Base-by-base conservation (phyloP, 257 asterid genomes). In the Scutellaria minor region DNA sequence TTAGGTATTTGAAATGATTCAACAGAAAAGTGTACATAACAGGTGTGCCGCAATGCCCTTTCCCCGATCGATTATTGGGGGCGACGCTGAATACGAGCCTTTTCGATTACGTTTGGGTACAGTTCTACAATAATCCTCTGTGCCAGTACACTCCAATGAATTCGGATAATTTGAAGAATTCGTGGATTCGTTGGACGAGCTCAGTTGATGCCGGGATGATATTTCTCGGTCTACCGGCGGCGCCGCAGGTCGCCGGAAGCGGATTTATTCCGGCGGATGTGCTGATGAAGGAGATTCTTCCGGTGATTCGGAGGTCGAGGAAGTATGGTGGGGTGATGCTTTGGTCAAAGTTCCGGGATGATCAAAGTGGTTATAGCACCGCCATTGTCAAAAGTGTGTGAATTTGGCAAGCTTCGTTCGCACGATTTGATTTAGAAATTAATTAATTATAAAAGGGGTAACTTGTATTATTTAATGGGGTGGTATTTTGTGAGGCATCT, bases 311-410 rank as follows among this genome's bases (percentile, higher is more conserved):
- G 54, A 77, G 60, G 22, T 83, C 89, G 37, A 50, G 20, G 7
- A 81, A 82, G 68, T 91, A 85, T 8, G 96, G 97, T 2, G 97
- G 97, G 6, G 93, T 87, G 56, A 91, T 91, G 95, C 83, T 91
- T 50, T 89, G 95, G 97, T 85, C 94, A 1, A 84, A 82, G 78
- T 85, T 51, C 37, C 82, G 84, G 85, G 92, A 89, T 73, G 90
- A 86, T 63, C 83, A 68, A 27, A 81, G 68, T 62, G 85, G 85
- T 20, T 89, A 86, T n/a, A 86, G 92, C 66, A 5, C 78, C n/a
- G 66, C 79, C 61, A 85, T 89, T 61, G 2, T 75, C 11, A 27
- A 7, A 1, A 66, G 78, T 27, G 87, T n/a, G n/a, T 85, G 6
- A 82, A 9, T 47, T 12, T 74, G 1, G 35, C 35, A 27, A 27